Conservation (phyloP, 352 stramenopile genomes). For the Pythium chondricola region DNA sequence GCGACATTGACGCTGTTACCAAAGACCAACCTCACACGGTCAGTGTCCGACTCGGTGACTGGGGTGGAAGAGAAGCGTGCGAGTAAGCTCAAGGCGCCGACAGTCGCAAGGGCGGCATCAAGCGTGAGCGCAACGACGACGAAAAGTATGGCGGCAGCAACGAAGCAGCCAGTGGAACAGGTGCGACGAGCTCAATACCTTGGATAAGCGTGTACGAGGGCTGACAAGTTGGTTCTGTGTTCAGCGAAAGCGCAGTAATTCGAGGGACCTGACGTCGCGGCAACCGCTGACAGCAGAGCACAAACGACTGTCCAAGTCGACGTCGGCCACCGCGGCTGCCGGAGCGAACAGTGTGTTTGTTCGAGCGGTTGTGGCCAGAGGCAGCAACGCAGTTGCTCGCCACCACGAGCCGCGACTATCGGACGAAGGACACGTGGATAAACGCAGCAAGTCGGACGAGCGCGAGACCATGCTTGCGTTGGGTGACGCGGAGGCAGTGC, state of each 20-base stretch:
- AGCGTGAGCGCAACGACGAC: neutral
- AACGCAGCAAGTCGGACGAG: slow-evolving; percentile 13
- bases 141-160: neutral
- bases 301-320: slow-evolving; percentile 1
- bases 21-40: slow-evolving; percentile 16
- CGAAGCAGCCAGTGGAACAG: neutral
- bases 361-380: slow-evolving; percentile 19
- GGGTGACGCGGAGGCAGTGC: slow-evolving; percentile 61
- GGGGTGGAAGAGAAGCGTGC: slow-evolving; percentile 7
- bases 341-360: slow-evolving; percentile 20
- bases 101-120: slow-evolving; percentile 1
- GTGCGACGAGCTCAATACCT: too few species aligned
- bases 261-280: slow-evolving; percentile 10
- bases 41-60: slow-evolving; percentile 9
- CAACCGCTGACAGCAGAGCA: slow-evolving; percentile 5
- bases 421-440: slow-evolving; percentile 13
- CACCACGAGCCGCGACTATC: slow-evolving; percentile 6
- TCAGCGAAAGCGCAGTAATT: slow-evolving; percentile 21
- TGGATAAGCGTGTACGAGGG: too few species aligned
- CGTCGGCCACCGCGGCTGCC: neutral
- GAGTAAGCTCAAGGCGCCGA: slow-evolving; percentile 10
- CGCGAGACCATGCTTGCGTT: slow-evolving; percentile 15
- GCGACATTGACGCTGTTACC: slow-evolving; percentile 22
- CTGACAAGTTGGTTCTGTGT: too few species aligned
- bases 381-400: neutral